Percentiles rank a stretch among this genome's conserved stretches.
These are phyloP conservation scores for Clausena lansium DNA, from an alignment of 345 rosid genomes.

Conservation along the genomic window DNA sequence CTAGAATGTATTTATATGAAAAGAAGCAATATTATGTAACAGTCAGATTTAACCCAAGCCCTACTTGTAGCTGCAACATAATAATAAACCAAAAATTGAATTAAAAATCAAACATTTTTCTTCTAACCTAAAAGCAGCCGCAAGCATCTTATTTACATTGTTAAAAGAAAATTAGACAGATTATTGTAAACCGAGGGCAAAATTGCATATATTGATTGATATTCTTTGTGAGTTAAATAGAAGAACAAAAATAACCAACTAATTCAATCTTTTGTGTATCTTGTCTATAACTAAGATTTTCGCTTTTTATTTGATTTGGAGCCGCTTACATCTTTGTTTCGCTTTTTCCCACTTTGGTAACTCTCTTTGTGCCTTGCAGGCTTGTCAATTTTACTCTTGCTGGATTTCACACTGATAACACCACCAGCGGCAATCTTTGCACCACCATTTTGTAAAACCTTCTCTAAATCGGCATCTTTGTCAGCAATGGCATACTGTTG, in stretches of 20 bases:
- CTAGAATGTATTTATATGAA: too few species aligned
- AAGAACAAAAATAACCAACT: background rate
- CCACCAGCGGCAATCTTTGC: conserved; percentile 59
- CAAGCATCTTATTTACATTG: background rate
- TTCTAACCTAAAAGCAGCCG: background rate
- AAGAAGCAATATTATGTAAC: too few species aligned
- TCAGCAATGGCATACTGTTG: conserved; percentile 64
- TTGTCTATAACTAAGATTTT: conserved; percentile 27
- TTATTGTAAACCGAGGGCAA: background rate
- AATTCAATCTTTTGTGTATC: background rate
- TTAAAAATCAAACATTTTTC: background rate
- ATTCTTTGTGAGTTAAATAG: background rate
- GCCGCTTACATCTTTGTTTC: conserved; percentile 43
- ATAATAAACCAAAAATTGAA: background rate
- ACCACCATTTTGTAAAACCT: conserved; percentile 55
- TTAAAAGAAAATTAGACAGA: background rate
- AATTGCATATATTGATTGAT: background rate
- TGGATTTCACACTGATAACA: conserved; percentile 64
- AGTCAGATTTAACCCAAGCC: too few species aligned
- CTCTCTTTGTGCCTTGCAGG: conserved; percentile 42
- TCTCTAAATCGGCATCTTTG: conserved; percentile 60
- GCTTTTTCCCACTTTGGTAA: conserved; percentile 46
- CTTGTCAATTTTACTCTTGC: conserved; percentile 34
- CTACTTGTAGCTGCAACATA: too few species aligned
- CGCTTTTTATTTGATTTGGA: conserved; percentile 57